phyloP scores from a whole-genome alignment of 225 moss, liverwort and hornwort genomes.

The Takakia lepidozioides region DNA sequence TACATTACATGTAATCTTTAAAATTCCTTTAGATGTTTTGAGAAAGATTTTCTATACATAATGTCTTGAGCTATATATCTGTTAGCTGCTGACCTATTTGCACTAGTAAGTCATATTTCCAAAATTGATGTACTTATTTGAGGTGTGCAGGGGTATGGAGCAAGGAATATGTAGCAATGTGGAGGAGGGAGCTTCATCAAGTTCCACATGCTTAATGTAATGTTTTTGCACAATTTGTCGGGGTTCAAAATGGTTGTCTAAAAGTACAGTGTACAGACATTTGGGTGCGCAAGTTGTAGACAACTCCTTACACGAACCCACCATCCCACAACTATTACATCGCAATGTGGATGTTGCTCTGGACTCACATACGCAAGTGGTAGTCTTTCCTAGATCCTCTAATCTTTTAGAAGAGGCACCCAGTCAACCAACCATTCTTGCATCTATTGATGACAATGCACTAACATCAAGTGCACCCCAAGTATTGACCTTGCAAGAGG shows the following conservation, averaged over 20 bases:
- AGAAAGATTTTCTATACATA: no score
- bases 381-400: neutral
- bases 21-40: neutral
- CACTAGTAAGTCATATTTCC: no score
- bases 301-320: neutral
- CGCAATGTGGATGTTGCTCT: no score
- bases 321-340: neutral
- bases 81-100: no score
- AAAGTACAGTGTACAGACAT: neutral
- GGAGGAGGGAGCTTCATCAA: no score
- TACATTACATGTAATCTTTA: neutral
- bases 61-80: no score
- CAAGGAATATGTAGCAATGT: no score
- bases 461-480: neutral
- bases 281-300: neutral
- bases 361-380: no score
- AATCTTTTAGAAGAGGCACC: neutral
- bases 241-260: neutral
- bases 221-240: slow-evolving; percentile 1
- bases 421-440: neutral
- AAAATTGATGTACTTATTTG: no score
- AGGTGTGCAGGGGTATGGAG: no score
- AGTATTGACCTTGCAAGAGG: neutral
- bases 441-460: neutral
- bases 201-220: neutral